Percentiles rank a stretch among this genome's conserved stretches.
These are phyloP conservation scores for Microdochium paspali DNA, from an alignment of 2,329 filamentous ascomycete species.

Conservation along the genomic window DNA sequence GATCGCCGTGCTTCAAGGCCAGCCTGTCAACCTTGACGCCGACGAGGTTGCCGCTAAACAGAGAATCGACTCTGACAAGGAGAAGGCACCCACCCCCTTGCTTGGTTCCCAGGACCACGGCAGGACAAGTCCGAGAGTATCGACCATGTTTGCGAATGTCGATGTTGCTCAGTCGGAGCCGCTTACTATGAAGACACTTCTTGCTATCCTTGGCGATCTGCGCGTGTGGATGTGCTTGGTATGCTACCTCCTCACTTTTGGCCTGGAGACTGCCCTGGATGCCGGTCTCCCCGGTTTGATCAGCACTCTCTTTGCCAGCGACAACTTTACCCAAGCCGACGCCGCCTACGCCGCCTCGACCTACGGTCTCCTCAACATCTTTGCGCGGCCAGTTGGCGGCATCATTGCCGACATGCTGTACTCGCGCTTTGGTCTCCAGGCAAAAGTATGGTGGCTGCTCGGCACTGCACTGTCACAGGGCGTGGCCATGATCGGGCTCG, in stretches of 20 bases:
- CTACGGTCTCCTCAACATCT: conserved; percentile 66
- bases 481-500: not conserved
- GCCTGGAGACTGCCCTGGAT: conserved; percentile 41
- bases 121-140: not conserved
- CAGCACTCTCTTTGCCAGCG: conserved; percentile 48
- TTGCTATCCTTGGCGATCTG: conserved; percentile 35
- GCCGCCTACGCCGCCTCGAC: conserved; percentile 59
- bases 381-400: conserved; percentile 59
- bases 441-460: conserved; percentile 49
- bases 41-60: not conserved
- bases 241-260: conserved; percentile 56
- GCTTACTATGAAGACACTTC: conserved; percentile 30
- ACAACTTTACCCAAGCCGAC: conserved; percentile 52
- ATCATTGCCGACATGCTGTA: conserved; percentile 42
- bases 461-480: not conserved
- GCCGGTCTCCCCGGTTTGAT: conserved; percentile 19
- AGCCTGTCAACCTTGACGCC: not conserved
- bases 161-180: conserved; percentile 8
- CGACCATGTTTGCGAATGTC: not conserved
- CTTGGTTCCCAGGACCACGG: not conserved
- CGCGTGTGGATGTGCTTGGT: conserved; percentile 32
- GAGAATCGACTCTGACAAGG: conserved; percentile 1
- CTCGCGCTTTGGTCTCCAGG: conserved; percentile 25
- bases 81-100: not conserved
- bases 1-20: not conserved